Base-by-base conservation (phyloP, 2,329 filamentous ascomycete species). In the Lecanosticta acicola region DNA sequence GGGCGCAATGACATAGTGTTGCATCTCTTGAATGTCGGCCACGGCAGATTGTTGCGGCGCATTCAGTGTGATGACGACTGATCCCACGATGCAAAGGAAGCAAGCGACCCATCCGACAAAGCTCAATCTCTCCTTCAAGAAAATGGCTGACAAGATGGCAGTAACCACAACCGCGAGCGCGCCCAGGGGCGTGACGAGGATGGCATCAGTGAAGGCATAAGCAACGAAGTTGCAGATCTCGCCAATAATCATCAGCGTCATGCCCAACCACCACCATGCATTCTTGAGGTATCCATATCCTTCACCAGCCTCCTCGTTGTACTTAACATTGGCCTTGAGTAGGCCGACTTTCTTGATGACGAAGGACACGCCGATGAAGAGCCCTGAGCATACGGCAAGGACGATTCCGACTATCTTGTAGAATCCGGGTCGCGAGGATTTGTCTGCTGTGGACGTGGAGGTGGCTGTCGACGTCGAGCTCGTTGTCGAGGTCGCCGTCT, bases 201-300 rank as follows among this genome's bases (percentile, higher is more conserved):
- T 96, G 50, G 91, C 91, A 67, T 97, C 93, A 52, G 93, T 93
- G 60, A 97, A 97, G 46, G 89, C 87, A 64, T 97, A 97, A 43
- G 93, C 93, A 64, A 91, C 87, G 66, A 97, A 94, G 70, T 98
- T 98, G 79, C 88, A 94, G 46, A 95, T 80, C 68, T 98, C 93
- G 57, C 93, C 93, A 35, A 97, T 60, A 58, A 97, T 95, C 93
- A 98, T 97, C 48, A 97, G 76, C 0, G 74, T 89, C 93, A 98
- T 97, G 58, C 93, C 93, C 1, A 73, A 68, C 93, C 93, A 98
- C 93, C 93, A 98, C 73, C 79, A 95, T 16, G 75, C 75, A 62
- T 97, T 97, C 72, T 94, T 95, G 59, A 98, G 80, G 66, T 97
- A 98, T 51, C 91, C 90, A 66, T 97, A 97, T 46, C 93, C 93